Conservation (phyloP, 2,329 filamentous ascomycete genomes). For the Diaporthe ilicicola region DNA sequence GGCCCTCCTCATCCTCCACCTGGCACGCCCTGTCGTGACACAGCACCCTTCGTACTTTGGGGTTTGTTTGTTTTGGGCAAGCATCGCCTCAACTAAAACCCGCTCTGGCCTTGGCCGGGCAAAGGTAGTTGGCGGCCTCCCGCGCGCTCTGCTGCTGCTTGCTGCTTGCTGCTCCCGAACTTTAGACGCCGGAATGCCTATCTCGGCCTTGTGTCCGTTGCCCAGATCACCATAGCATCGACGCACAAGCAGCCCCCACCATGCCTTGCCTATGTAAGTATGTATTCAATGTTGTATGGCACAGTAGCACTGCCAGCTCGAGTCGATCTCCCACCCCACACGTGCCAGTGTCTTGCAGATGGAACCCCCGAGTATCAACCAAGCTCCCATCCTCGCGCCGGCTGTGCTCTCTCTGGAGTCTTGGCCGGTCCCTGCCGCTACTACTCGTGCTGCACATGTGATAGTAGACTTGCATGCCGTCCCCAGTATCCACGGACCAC, state of each 20-base stretch:
- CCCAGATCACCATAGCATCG: conserved; percentile 9
- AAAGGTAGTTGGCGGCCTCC: conserved; percentile 1
- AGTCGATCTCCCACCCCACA: neutral
- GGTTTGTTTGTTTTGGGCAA: neutral
- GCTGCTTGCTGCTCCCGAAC: neutral
- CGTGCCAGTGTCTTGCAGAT: neutral
- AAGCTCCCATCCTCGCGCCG: neutral
- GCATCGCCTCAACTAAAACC: neutral
- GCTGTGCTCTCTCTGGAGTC: neutral
- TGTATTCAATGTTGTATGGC: neutral
- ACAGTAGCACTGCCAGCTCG: neutral
- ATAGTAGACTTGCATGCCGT: conserved; percentile 1
- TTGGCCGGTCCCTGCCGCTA: neutral
- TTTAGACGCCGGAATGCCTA: conserved; percentile 9
- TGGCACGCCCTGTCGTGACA: neutral
- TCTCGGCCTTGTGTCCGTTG: conserved; percentile 2
- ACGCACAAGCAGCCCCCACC: conserved; percentile 2
- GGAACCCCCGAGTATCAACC: neutral
- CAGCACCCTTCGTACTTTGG: neutral
- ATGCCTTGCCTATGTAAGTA: no score
- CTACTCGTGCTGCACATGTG: conserved; percentile 9
- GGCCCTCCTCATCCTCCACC: neutral
- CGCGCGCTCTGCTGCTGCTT: neutral
- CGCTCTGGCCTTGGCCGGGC: neutral
- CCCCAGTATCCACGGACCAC: neutral